Base-by-base conservation (phyloP, 1,139 yeast genomes). In the Suhomyces taliae region DNA sequence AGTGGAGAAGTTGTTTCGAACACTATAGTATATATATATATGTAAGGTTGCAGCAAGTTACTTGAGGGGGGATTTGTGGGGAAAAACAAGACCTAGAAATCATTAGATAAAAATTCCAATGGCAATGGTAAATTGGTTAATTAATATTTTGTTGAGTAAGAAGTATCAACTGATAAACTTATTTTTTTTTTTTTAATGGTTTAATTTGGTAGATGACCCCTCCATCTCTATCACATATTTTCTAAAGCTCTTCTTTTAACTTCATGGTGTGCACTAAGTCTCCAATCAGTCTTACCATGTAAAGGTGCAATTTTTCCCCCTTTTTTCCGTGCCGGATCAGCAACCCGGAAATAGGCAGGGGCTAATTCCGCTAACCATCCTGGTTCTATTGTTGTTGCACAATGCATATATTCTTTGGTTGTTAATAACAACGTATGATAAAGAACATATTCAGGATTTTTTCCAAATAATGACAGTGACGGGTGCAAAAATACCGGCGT, bases 401-500 rank as follows among this genome's bases (percentile, higher is more conserved):
- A 87, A 50, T 90, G 95, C 97, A 93, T 90, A 64, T 90, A 93
- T 70, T 91, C 98, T 59, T 83, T 83, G 6, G 90, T 78, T 0
- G 98, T 93, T 58, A 89, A 72, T 40, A 91, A 72, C 46, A 93
- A 72, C 6, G 95, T 85, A 60, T 91, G 96, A 60, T 90, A 93
- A 2, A 93, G 72, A 44, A 90, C 95, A 59, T 87, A 87, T 52
- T 86, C 90, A 3, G 91, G 83, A 15, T 76, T 79, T 56, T 85
- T 86, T 26, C 85, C 87, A 61, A 81, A 87, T 33, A 93, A 65
- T 1, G 95, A 76, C 40, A 96, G 87, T 1, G 96, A 87, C 1
- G 99, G 99, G 64, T 95, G 99, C 57, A 95, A 74, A 49, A 78
- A 82, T 8, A 91, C 97, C 1, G 87, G 82, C 0, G 96, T 87